Conservation (phyloP, 805 yeast genomes). For the Saccharomycopsis sp. region DNA sequence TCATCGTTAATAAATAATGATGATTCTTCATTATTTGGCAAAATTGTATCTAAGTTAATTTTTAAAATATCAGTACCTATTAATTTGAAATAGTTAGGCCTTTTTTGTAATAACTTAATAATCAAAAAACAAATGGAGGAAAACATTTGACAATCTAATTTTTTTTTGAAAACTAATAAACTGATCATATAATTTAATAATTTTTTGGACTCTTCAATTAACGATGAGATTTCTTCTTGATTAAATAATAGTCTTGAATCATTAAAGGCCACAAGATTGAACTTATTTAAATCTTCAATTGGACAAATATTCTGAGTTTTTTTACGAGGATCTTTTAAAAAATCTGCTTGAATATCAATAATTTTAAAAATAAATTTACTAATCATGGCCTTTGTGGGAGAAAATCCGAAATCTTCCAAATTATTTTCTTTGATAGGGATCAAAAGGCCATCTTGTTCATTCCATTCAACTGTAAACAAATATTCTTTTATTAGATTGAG, state of each 20-base stretch:
- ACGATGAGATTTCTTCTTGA: neutral
- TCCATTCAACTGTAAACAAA: no score
- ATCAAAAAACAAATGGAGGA: slow-evolving; percentile 10
- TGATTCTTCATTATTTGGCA: slow-evolving; percentile 7
- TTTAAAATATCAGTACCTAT: slow-evolving; percentile 1
- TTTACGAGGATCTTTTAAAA: slow-evolving; percentile 15
- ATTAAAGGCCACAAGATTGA: neutral
- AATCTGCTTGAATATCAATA: slow-evolving; percentile 9
- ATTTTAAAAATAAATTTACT: slow-evolving; percentile 10
- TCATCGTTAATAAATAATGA: neutral
- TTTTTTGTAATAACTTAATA: slow-evolving; percentile 11
- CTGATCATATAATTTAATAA: slow-evolving; percentile 6
- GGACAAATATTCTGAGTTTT: slow-evolving; percentile 3
- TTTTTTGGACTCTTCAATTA: slow-evolving; percentile 5
- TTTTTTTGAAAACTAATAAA: neutral
- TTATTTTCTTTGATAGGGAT: no score
- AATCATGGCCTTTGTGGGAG: no score
- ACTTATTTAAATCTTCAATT: neutral
- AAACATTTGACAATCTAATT: slow-evolving; percentile 12
- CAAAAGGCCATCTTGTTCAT: no score
- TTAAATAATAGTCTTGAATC: no score
- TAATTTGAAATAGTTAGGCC: slow-evolving; percentile 6
- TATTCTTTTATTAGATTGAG: no score
- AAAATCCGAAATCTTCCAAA: no score
- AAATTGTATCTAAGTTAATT: slow-evolving; percentile 6